Evolutionary conservation across 129 eudicot genomes (phyloP).

Genomic region (Tanacetum coccineum): DNA sequence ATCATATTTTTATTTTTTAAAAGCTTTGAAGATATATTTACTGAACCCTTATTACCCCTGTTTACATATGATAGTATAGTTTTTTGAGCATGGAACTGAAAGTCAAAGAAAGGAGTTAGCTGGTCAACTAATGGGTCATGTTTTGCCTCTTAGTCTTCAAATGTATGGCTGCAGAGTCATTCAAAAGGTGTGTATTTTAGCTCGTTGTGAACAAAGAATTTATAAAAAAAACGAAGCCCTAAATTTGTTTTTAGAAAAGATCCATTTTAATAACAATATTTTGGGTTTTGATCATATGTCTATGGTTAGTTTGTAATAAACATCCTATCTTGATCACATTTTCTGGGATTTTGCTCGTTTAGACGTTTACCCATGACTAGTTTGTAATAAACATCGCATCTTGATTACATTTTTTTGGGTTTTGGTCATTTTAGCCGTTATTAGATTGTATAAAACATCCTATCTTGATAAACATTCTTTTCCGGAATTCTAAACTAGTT

Average conservation of each 20-base stretch:
- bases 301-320: too few species aligned
- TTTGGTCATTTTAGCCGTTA: neutral
- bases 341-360: too few species aligned
- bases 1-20: conserved; percentile 8
- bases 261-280: too few species aligned
- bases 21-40: neutral
- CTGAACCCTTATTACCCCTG: neutral
- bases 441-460: neutral
- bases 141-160: conserved; percentile 83
- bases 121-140: conserved; percentile 64
- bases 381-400: too few species aligned
- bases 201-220: neutral
- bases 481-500: neutral
- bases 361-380: too few species aligned
- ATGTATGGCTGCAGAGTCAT: conserved; percentile 98
- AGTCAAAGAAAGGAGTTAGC: conserved; percentile 78
- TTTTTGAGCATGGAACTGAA: conserved; percentile 90
- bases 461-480: conserved; percentile 4
- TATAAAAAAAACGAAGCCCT: too few species aligned
- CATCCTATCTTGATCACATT: too few species aligned
- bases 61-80: conserved; percentile 52
- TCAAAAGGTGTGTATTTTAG: conserved; percentile 62
- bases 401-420: neutral
- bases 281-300: too few species aligned
- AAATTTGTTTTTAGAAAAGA: neutral